Evolutionary conservation across 768 basidiomycete species (phyloP).

Genomic region (Xerocomus potaroensis): DNA sequence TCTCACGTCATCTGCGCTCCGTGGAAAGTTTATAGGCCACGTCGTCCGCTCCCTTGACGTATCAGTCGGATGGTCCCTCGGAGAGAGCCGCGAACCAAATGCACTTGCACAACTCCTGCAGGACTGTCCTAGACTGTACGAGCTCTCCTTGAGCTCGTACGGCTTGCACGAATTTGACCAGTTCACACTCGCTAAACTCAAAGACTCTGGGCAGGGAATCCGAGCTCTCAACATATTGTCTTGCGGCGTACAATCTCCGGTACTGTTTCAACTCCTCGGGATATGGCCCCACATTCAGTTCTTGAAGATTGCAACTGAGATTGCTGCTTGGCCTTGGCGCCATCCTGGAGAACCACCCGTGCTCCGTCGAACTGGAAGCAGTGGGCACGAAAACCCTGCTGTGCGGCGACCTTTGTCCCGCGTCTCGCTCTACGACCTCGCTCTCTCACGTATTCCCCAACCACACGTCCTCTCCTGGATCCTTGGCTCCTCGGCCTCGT

Average conservation of each 20-base stretch:
- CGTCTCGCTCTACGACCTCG: constrained; percentile 39
- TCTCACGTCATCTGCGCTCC: constrained; percentile 12
- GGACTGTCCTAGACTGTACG: constrained; percentile 32
- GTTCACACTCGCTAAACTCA: constrained; percentile 24
- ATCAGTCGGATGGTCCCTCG: constrained; percentile 9
- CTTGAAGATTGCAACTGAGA: constrained; percentile 37
- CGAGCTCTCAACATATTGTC: constrained; percentile 31
- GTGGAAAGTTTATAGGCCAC: constrained; percentile 12
- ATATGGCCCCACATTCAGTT: constrained; percentile 37
- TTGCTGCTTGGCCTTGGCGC: constrained; percentile 33
- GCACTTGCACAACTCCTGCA: constrained; percentile 19
- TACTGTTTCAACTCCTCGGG: constrained; percentile 39
- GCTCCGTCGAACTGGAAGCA: constrained; percentile 1
- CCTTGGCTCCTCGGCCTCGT: constrained; percentile 30
- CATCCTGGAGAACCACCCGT: constrained; percentile 11
- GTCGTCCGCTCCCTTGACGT: constrained; percentile 22
- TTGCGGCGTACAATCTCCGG: constrained; percentile 40
- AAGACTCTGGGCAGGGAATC: constrained; percentile 20
- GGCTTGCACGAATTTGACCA: constrained; percentile 29
- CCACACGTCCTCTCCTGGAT: constrained; percentile 36
- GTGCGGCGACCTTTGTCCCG: constrained; percentile 5
- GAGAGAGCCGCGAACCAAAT: constrained; percentile 6
- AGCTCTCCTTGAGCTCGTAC: constrained; percentile 25
- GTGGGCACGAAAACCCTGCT: too few species aligned
- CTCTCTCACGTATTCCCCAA: constrained; percentile 33